Conservation (phyloP, 139 green algal species). For the Coelastrella sp. region DNA sequence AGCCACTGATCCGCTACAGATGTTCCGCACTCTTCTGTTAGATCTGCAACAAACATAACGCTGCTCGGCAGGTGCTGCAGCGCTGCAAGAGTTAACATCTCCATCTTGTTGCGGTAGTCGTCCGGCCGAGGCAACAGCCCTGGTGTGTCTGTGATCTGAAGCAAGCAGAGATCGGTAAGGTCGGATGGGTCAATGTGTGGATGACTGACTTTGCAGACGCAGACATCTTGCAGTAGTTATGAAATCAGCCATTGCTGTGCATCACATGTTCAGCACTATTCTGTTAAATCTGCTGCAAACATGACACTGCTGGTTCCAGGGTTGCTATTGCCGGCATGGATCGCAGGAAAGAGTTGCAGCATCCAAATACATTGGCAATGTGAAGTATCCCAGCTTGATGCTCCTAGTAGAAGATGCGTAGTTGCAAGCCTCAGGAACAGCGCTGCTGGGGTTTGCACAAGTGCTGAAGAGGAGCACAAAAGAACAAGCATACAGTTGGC, state of each 20-base stretch:
- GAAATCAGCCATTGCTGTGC: no score
- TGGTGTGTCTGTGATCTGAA: constrained; percentile 95
- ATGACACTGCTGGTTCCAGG: no score
- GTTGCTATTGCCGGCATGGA: no score
- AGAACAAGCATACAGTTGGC: no score
- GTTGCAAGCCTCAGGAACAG: constrained; percentile 89
- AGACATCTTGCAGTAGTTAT: no score
- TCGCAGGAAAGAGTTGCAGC: no score
- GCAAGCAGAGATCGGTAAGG: not conserved
- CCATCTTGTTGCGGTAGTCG: constrained; percentile 95
- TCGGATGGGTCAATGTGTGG: no score
- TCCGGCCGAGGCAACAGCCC: constrained; percentile 88
- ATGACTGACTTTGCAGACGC: no score
- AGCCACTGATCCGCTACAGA: constrained; percentile 81
- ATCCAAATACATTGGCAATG: constrained; percentile 54
- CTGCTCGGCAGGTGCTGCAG: constrained; percentile 89
- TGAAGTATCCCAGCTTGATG: constrained; percentile 99
- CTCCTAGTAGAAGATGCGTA: constrained; percentile 98
- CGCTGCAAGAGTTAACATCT: constrained; percentile 93
- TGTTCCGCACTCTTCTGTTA: constrained; percentile 94
- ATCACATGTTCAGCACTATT: no score
- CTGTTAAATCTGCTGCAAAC: no score
- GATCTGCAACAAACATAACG: constrained; percentile 72
- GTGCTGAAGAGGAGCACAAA: constrained; percentile 44
- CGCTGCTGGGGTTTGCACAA: constrained; percentile 91